Conservation (phyloP, 2,329 filamentous ascomycete genomes). For the Pseudofabraea citricarpa region DNA sequence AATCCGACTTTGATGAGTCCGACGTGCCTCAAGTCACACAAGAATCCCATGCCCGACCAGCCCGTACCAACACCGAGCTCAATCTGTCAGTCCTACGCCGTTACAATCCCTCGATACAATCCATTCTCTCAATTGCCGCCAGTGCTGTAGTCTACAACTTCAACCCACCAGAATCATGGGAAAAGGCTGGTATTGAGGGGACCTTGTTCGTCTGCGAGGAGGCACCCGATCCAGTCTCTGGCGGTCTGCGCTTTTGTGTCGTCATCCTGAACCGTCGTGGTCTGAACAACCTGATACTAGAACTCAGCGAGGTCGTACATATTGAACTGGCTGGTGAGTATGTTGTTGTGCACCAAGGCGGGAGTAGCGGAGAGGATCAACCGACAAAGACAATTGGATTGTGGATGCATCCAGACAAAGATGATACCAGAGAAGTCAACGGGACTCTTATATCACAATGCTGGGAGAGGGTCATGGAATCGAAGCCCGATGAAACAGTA, state of each 20-base stretch:
- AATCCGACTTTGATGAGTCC: conserved; percentile 49
- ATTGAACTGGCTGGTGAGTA: conserved; percentile 59
- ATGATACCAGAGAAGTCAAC: conserved; percentile 32
- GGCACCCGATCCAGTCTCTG: conserved; percentile 31
- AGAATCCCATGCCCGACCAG: no score
- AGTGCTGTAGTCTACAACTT: conserved; percentile 87
- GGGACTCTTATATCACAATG: conserved; percentile 7
- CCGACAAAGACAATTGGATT: conserved; percentile 38
- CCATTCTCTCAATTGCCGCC: conserved; percentile 74
- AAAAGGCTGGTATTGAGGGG: conserved; percentile 81
- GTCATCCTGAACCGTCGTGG: conserved; percentile 71
- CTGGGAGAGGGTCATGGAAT: conserved; percentile 8
- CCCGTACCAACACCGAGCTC: conserved; percentile 73
- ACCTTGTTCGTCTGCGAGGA: conserved; percentile 81
- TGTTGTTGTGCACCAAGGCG: conserved; percentile 45
- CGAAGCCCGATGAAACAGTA: neutral
- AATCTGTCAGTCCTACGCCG: conserved; percentile 81
- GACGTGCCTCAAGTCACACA: conserved; percentile 34
- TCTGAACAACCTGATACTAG: conserved; percentile 65
- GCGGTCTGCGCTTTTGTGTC: conserved; percentile 44
- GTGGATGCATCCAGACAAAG: conserved; percentile 48
- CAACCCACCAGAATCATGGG: conserved; percentile 65
- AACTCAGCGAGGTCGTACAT: conserved; percentile 54
- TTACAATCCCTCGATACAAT: conserved; percentile 68
- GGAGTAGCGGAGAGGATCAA: conserved; percentile 25